Percentiles rank a stretch among this genome's conserved stretches.
These are phyloP conservation scores for Ensete glaucum DNA, from an alignment of 176 grass and related monocot genomes.

Conservation along the genomic window DNA sequence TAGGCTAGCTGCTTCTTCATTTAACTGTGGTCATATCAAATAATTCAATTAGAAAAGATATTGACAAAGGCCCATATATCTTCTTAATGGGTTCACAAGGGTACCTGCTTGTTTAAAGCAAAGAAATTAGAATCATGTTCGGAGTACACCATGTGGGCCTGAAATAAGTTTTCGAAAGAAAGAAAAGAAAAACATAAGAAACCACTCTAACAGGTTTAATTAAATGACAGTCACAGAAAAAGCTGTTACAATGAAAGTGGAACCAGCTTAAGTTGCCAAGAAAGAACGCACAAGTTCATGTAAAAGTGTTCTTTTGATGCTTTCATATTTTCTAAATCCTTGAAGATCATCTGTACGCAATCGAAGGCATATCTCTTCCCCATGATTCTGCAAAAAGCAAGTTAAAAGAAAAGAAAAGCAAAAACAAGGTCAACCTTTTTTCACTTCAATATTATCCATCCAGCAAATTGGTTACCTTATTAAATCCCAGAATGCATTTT, in stretches of 20 bases:
- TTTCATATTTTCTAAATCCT: slow-evolving; percentile 96
- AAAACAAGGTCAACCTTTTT: background rate
- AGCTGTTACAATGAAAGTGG: slow-evolving; percentile 10
- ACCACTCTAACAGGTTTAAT: background rate
- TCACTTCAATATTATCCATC: background rate
- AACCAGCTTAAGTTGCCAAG: slow-evolving; percentile 8
- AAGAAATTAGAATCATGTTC: slow-evolving; percentile 93
- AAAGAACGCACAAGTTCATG: slow-evolving; percentile 78
- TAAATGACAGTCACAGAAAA: background rate
- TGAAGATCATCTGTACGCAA: slow-evolving; percentile 87
- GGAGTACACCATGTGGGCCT: slow-evolving; percentile 94
- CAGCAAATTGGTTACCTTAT: slow-evolving; percentile 44
- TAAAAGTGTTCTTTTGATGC: slow-evolving; percentile 85
- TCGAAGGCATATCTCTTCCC: slow-evolving; percentile 90
- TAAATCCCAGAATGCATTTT: slow-evolving; percentile 86
- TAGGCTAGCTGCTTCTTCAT: slow-evolving; percentile 69
- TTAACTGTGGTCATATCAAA: slow-evolving; percentile 50
- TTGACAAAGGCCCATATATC: background rate
- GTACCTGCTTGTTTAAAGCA: slow-evolving; percentile 87
- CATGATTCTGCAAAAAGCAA: slow-evolving; percentile 56
- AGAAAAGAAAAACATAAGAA: slow-evolving; percentile 18
- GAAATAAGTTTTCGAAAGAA: slow-evolving; percentile 22
- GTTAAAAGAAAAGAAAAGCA: slow-evolving; percentile 4
- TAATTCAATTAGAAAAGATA: background rate
- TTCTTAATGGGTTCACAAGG: background rate